A percentile compares a stretch with the other conserved stretches of the same genome.
Conservation (phyloP, 1,284 basidiomycete genomes). For the Ustilago crameri region DNA sequence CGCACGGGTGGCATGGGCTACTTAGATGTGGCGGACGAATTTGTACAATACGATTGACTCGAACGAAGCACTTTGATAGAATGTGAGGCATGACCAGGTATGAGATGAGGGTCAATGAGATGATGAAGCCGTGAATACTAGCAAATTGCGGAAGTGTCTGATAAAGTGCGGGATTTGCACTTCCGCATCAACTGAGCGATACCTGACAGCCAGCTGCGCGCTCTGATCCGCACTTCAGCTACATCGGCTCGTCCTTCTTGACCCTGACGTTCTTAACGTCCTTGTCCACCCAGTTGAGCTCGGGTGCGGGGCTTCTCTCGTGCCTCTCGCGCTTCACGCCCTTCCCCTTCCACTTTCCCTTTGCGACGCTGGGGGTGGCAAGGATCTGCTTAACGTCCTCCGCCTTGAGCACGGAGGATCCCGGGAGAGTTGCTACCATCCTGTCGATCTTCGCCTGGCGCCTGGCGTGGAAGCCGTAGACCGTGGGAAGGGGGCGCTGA, state of each 20-base stretch:
- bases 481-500: background rate
- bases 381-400: no score
- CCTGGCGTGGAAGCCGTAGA: slow-evolving; percentile 7
- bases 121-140: no score
- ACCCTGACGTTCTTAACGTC: slow-evolving; percentile 2
- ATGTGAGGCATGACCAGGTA: no score
- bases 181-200: no score
- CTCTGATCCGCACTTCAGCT: no score
- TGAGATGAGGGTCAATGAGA: background rate
- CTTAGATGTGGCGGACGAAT: background rate
- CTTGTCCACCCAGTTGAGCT: background rate
- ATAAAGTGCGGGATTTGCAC: no score
- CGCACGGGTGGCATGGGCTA: slow-evolving; percentile 35
- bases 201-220: no score
- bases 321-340: background rate
- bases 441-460: background rate
- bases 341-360: background rate
- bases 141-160: no score
- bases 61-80: no score
- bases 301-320: background rate
- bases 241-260: background rate
- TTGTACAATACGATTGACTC: background rate
- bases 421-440: slow-evolving; percentile 2
- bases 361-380: no score
- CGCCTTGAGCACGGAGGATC: background rate